Evolutionary conservation across 1,139 yeast genomes (phyloP).

Genomic region (Candida smagusa): DNA sequence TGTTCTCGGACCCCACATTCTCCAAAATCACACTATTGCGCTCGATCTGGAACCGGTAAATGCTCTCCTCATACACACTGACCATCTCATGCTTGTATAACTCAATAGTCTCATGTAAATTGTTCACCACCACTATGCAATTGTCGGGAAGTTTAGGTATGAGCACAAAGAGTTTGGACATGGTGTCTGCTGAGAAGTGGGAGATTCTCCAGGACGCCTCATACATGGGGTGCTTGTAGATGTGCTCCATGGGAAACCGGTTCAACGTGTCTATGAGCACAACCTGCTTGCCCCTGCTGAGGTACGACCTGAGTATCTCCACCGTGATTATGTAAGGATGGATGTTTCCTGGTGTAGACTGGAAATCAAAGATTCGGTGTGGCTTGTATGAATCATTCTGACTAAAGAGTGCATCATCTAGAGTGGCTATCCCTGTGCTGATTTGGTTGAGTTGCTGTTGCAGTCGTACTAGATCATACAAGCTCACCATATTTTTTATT

Average conservation of each 20-base stretch:
- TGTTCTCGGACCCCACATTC: slow-evolving; percentile 19
- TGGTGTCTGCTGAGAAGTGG: slow-evolving; percentile 23
- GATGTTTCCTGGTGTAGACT: slow-evolving; percentile 32
- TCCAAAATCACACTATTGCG: slow-evolving; percentile 21
- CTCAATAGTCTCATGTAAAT: slow-evolving; percentile 37
- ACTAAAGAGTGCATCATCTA: slow-evolving; percentile 22
- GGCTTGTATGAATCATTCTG: slow-evolving; percentile 11
- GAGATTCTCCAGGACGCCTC: slow-evolving; percentile 15
- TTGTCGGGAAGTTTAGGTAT: slow-evolving; percentile 12
- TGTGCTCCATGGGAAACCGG: slow-evolving; percentile 26
- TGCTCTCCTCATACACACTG: slow-evolving; percentile 32
- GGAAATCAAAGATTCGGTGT: slow-evolving; percentile 32
- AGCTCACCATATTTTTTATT: slow-evolving; percentile 18
- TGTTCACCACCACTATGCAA: slow-evolving; percentile 25
- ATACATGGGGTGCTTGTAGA: slow-evolving; percentile 20
- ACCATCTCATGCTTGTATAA: slow-evolving; percentile 34
- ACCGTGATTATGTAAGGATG: slow-evolving; percentile 22
- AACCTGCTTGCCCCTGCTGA: slow-evolving; percentile 18
- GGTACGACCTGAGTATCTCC: slow-evolving; percentile 28
- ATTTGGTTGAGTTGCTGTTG: slow-evolving; percentile 20
- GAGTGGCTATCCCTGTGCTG: slow-evolving; percentile 25
- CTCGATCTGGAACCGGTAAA: slow-evolving; percentile 33
- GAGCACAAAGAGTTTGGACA: slow-evolving; percentile 23
- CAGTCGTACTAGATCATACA: slow-evolving; percentile 19
- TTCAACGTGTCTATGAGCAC: slow-evolving; percentile 30